These are phyloP conservation scores for Amorphotheca resinae DNA, from an alignment of 495 filamentous ascomycete species.

Conservation along the genomic window DNA sequence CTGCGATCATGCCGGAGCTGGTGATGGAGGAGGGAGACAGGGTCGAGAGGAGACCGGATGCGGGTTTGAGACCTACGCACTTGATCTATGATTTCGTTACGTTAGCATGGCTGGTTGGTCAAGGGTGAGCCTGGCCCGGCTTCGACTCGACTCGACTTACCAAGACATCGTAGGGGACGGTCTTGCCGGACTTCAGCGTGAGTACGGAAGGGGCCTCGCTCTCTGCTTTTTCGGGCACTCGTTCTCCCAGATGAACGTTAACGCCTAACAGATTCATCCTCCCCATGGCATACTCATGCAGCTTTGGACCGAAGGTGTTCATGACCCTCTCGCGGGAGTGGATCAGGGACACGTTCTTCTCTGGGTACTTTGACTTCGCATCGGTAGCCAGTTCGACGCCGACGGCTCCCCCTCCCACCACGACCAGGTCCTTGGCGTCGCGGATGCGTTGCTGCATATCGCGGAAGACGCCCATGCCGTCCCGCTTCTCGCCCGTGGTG, in stretches of 20 bases:
- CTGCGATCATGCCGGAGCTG: slow-evolving; percentile 37
- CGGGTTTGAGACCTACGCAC: neutral
- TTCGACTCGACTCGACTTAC: no score
- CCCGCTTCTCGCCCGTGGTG: slow-evolving; percentile 26
- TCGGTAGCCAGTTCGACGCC: slow-evolving; percentile 50
- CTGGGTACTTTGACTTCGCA: slow-evolving; percentile 43
- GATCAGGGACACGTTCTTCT: slow-evolving; percentile 44
- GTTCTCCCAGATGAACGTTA: slow-evolving; percentile 30
- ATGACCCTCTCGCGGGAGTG: slow-evolving; percentile 43
- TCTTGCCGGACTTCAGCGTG: no score
- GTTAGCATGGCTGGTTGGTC: neutral
- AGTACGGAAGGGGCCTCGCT: no score
- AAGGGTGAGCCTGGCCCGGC: no score
- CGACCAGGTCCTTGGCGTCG: slow-evolving; percentile 33
- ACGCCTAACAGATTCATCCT: slow-evolving; percentile 31
- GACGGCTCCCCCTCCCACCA: slow-evolving; percentile 49
- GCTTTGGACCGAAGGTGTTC: slow-evolving; percentile 34
- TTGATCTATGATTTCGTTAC: slow-evolving; percentile 1
- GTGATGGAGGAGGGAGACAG: slow-evolving; percentile 34
- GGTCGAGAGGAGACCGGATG: slow-evolving; percentile 1
- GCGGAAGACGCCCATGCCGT: slow-evolving; percentile 35
- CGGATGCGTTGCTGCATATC: slow-evolving; percentile 26
- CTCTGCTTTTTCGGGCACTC: slow-evolving; percentile 11
- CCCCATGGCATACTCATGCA: slow-evolving; percentile 34
- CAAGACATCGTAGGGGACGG: no score